A percentile compares a stretch with the other conserved stretches of the same genome.
Conservation (phyloP, 2,329 filamentous ascomycete species). For the Colletotrichum scovillei region DNA sequence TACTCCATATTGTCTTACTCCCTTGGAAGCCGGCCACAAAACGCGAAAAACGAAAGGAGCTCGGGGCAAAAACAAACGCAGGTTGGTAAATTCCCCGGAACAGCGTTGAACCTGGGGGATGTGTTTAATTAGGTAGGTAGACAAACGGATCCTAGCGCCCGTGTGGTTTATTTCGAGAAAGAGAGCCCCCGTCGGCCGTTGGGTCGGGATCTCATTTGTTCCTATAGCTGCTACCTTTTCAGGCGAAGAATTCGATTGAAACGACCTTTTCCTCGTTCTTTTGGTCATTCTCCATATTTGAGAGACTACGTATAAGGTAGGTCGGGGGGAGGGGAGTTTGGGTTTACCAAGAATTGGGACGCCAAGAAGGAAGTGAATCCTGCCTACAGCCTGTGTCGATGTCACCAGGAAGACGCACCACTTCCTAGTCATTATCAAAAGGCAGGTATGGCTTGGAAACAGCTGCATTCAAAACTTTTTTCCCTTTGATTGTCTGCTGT, state of each 20-base stretch:
- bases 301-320: too few species aligned
- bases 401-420: too few species aligned
- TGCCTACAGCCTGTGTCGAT: too few species aligned
- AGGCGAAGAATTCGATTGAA: too few species aligned
- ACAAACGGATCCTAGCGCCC: neutral
- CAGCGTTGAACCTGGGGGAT: conserved; percentile 1
- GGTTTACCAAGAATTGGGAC: too few species aligned
- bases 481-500: neutral
- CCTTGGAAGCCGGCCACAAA: neutral
- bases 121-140: neutral
- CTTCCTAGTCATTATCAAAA: too few species aligned
- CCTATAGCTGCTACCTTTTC: neutral
- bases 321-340: too few species aligned
- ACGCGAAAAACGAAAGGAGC: neutral
- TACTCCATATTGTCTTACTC: too few species aligned
- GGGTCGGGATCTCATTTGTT: neutral
- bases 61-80: neutral
- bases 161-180: neutral
- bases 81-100: neutral
- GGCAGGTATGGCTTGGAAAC: neutral
- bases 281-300: too few species aligned
- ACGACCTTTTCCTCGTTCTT: too few species aligned
- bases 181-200: neutral
- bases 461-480: neutral
- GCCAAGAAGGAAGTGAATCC: too few species aligned